Evolutionary conservation across 2,329 filamentous ascomycete genomes (phyloP).

Genomic region (Aspergillus uvarum): DNA sequence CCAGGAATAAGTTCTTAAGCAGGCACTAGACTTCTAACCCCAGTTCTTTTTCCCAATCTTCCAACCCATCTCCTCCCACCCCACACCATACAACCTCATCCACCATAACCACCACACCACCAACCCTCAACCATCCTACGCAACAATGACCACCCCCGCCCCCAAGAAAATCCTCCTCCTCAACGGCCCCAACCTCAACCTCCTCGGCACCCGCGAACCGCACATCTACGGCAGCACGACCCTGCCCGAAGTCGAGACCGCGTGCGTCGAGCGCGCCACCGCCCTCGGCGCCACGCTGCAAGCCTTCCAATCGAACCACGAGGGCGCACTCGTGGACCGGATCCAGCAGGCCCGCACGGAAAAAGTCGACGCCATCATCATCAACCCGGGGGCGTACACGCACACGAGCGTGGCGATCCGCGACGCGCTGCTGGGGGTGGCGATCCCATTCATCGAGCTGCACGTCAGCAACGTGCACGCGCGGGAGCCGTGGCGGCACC

Average conservation of each 20-base stretch:
- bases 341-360: constrained; percentile 64
- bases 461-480: constrained; percentile 74
- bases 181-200: constrained; percentile 82
- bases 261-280: constrained; percentile 52
- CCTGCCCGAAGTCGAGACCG: constrained; percentile 59
- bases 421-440: constrained; percentile 69
- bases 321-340: constrained; percentile 71
- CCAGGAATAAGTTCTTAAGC: too few relatives aligned
- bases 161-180: constrained; percentile 62
- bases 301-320: constrained; percentile 74
- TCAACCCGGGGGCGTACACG: constrained; percentile 74
- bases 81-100: not conserved
- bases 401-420: constrained; percentile 74
- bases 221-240: constrained; percentile 71
- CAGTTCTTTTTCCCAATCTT: too few relatives aligned
- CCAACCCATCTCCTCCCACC: not conserved
- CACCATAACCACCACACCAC: not conserved
- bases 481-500: constrained; percentile 66
- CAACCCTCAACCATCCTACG: not conserved
- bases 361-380: constrained; percentile 61
- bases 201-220: constrained; percentile 73
- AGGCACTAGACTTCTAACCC: too few relatives aligned
- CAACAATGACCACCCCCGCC: constrained; percentile 14
- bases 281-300: constrained; percentile 53
- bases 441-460: constrained; percentile 74